phyloP scores from a whole-genome alignment of 2,329 filamentous ascomycete genomes.

The Sclerotinia spermophila region DNA sequence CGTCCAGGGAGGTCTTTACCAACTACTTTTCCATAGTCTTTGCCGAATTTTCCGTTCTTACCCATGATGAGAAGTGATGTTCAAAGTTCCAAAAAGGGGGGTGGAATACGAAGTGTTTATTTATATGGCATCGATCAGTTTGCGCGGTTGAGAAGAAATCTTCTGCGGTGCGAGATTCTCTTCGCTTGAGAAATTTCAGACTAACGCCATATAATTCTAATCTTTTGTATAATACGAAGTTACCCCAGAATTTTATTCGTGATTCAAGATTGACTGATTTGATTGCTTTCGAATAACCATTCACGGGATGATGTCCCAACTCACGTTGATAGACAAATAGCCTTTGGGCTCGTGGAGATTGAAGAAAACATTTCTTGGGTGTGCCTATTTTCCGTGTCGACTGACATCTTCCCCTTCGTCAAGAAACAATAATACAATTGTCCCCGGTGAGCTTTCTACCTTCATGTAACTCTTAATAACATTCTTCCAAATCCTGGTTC shows the following conservation, averaged over 20 bases:
- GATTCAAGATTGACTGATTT: neutral
- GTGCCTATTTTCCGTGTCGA: neutral
- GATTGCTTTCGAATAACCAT: neutral
- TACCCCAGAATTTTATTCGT: slow-evolving; percentile 1
- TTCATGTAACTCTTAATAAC: neutral
- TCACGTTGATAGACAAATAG: neutral
- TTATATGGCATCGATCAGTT: neutral
- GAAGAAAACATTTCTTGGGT: neutral
- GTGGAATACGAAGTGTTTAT: neutral
- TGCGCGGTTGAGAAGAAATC: slow-evolving; percentile 3
- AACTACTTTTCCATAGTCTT: slow-evolving; percentile 31
- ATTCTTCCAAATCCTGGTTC: neutral
- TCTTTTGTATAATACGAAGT: too few relatives aligned
- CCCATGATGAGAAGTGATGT: slow-evolving; percentile 26
- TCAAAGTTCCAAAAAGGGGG: too few relatives aligned
- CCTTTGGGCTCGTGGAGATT: neutral
- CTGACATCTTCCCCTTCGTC: neutral
- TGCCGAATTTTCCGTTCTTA: slow-evolving; percentile 29
- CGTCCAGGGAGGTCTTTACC: slow-evolving; percentile 26
- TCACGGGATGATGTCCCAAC: neutral
- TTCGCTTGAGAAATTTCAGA: slow-evolving; percentile 15
- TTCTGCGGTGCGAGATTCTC: slow-evolving; percentile 12
- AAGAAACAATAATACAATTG: neutral
- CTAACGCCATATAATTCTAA: slow-evolving; percentile 9
- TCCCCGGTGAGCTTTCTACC: neutral